These are phyloP conservation scores for Blastosporella zonata DNA, from an alignment of 1,284 basidiomycete species.

Conservation along the genomic window DNA sequence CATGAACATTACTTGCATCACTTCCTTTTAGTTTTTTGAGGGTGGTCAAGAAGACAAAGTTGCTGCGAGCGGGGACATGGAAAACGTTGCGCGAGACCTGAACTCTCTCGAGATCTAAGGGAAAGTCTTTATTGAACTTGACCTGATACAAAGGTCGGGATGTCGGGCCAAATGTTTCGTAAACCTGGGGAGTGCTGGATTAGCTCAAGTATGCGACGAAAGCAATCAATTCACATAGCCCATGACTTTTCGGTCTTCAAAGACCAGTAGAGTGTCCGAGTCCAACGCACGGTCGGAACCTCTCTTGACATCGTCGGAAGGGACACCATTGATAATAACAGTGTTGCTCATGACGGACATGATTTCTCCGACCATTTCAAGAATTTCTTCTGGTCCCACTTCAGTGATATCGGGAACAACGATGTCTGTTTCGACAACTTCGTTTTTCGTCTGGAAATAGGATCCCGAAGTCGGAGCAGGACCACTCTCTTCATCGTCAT, in stretches of 20 bases:
- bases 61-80: constrained; percentile 74
- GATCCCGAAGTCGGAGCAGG: constrained; percentile 35
- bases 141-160: constrained; percentile 82
- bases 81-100: constrained; percentile 60
- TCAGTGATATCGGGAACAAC: constrained; percentile 54
- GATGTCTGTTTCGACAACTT: constrained; percentile 50
- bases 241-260: constrained; percentile 78
- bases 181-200: constrained; percentile 52
- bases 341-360: constrained; percentile 68
- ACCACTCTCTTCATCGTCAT: constrained; percentile 53
- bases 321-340: constrained; percentile 65
- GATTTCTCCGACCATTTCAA: constrained; percentile 74
- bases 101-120: constrained; percentile 55
- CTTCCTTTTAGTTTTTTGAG: constrained; percentile 73
- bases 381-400: constrained; percentile 52
- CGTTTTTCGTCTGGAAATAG: constrained; percentile 63
- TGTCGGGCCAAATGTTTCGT: constrained; percentile 90
- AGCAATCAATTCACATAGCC: constrained; percentile 63
- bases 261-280: constrained; percentile 82
- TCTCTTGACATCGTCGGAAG: constrained; percentile 39
- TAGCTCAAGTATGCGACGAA: constrained; percentile 4
- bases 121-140: constrained; percentile 58
- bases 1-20: constrained; percentile 89
- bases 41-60: constrained; percentile 73
- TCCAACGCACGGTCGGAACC: constrained; percentile 67